phyloP scores from a whole-genome alignment of 2,329 filamentous ascomycete species.

The Talaromyces sp. region DNA sequence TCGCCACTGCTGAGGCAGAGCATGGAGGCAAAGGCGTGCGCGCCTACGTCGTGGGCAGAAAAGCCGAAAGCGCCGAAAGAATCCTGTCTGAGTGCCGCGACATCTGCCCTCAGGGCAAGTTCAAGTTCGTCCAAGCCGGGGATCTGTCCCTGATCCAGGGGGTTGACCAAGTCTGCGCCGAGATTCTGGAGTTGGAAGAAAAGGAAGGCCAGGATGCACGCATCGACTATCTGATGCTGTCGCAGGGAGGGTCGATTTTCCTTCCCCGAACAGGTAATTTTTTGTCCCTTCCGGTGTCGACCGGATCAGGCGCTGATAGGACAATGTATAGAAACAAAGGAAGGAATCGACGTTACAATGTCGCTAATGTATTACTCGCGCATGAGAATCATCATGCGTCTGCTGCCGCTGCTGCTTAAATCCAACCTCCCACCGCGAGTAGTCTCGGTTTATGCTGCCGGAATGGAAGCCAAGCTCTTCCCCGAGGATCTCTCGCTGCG shows the following conservation, averaged over 20 bases:
- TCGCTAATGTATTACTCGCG: slow-evolving; percentile 11
- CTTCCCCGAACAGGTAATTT: slow-evolving; percentile 3
- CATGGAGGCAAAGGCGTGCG: slow-evolving; percentile 5
- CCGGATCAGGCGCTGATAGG: neutral
- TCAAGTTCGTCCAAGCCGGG: slow-evolving; percentile 3
- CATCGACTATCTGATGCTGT: slow-evolving; percentile 11
- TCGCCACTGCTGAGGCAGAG: slow-evolving; percentile 4
- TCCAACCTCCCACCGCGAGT: slow-evolving; percentile 3
- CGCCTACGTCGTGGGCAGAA: slow-evolving; percentile 7
- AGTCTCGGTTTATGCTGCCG: slow-evolving; percentile 9
- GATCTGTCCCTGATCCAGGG: slow-evolving; percentile 9
- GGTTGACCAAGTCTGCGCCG: slow-evolving; percentile 5
- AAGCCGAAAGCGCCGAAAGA: neutral
- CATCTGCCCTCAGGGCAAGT: slow-evolving; percentile 3
- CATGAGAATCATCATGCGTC: slow-evolving; percentile 5
- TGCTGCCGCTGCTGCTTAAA: slow-evolving; percentile 7
- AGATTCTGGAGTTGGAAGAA: slow-evolving; percentile 3
- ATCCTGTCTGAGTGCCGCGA: slow-evolving; percentile 4
- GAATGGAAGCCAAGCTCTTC: slow-evolving; percentile 7
- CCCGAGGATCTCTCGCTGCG: slow-evolving; percentile 9
- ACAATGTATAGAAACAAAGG: slow-evolving; percentile 6
- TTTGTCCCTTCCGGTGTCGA: neutral
- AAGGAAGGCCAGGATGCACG: slow-evolving; percentile 4
- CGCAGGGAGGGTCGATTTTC: slow-evolving; percentile 7
- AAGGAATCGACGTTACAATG: slow-evolving; percentile 10